Evolutionary conservation across 495 filamentous ascomycete species (phyloP), one percentile per base, ranked within the genome.

Genomic region (Platismatia glauca): DNA sequence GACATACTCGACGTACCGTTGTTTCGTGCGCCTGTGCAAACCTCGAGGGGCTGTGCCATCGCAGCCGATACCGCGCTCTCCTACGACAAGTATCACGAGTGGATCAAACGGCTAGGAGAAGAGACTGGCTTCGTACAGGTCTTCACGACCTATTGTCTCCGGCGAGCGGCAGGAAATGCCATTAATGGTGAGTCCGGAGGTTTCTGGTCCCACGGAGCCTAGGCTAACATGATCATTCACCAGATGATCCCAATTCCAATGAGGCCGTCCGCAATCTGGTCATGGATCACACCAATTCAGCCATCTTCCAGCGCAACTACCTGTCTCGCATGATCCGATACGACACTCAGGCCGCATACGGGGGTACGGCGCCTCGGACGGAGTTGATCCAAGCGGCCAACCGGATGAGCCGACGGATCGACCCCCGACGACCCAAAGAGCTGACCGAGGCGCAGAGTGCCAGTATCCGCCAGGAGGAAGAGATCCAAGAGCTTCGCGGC

Each of bases 231-330:
- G 13, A 41, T 41, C 15, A 41, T 41, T 41, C 13, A 41, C 38
- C 8, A 66, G 61, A 29, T 38, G 39, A 2, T n/a, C n/a, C n/a
- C n/a, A n/a, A n/a, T n/a, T n/a, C n/a, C n/a, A n/a, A n/a, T n/a
- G n/a, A n/a, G n/a, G 57, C 60, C 6, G 60, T 68, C 0, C 60
- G 56, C 33, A 68, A 66, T 37, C 60, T 68, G 41, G 41, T 66
- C n/a, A 55, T 68, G 6, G 57, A 69, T 53, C 48, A 69, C 39
- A 61, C 56, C 48, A 56, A 39, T 31, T 61, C 50, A 55, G 55
- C 16, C n/a, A 67, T 66, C 46, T 66, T 68, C 22, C n/a, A 68
- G 41, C 38, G 57, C 12, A 68, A 68, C 41, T 68, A 68, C 52
- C 59, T 68, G 24, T 68, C 64, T n/a, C 38, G 64, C 22, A 63